Evolutionary conservation across 176 grass and related monocot genomes (phyloP).

Genomic region (Alopecurus myosuroides): DNA sequence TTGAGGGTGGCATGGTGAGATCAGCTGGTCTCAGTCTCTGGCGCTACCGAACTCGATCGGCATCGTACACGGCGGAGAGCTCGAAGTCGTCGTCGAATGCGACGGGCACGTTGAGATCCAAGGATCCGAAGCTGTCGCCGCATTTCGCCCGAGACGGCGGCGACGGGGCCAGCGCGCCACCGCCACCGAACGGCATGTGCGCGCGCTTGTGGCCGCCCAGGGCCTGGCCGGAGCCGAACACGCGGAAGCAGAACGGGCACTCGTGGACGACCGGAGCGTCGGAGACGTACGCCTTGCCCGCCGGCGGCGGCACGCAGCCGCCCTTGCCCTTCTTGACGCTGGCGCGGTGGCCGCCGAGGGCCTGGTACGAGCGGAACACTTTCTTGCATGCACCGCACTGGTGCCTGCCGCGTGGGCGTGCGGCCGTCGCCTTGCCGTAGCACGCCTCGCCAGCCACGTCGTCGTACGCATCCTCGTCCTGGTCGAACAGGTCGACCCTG

Average conservation of each 20-base stretch:
- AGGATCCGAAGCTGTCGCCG: conserved; percentile 35
- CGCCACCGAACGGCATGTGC: conserved; percentile 29
- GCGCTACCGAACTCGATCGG: conserved; percentile 47
- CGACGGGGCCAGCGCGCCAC: not conserved
- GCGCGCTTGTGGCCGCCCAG: conserved; percentile 89
- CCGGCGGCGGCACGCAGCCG: conserved; percentile 36
- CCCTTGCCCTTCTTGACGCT: conserved; percentile 76
- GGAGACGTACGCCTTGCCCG: not conserved
- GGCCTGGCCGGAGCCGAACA: conserved; percentile 83
- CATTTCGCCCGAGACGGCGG: conserved; percentile 20
- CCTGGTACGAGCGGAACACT: conserved; percentile 81
- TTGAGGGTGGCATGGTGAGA: not conserved
- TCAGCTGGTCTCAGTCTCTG: conserved; percentile 27
- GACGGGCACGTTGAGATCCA: conserved; percentile 87
- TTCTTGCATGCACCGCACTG: conserved; percentile 74
- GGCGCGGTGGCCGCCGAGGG: conserved; percentile 79
- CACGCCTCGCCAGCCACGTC: not conserved
- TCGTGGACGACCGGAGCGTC: conserved; percentile 30
- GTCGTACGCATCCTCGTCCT: not conserved
- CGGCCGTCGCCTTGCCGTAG: not conserved
- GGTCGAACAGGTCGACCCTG: not conserved
- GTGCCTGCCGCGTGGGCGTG: conserved; percentile 27
- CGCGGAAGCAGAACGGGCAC: conserved; percentile 80
- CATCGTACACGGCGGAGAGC: conserved; percentile 83
- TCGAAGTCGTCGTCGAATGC: conserved; percentile 75